Percentiles rank a stretch among this genome's conserved stretches.
Evolutionary conservation across 768 basidiomycete species (phyloP).

Genomic region (Boletus rubroflammeus): DNA sequence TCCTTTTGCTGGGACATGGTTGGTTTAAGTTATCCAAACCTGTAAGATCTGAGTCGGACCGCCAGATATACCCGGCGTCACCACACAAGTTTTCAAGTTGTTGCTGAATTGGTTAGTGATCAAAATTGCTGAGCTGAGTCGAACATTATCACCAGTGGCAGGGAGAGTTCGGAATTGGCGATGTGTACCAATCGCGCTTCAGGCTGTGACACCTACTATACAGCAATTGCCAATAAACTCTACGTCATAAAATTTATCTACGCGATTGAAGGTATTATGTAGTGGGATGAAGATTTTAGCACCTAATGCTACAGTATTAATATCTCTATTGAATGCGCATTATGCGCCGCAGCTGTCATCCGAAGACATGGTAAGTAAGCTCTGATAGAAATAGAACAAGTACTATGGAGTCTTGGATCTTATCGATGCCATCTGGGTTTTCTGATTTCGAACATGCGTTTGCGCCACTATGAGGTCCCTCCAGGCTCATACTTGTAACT

Average conservation of each 20-base stretch:
- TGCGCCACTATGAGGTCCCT: background rate
- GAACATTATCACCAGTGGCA: too few species aligned
- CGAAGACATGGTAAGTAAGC: background rate
- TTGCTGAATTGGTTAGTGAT: too few species aligned
- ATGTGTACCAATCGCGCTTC: background rate
- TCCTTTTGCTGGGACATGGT: constrained; percentile 37
- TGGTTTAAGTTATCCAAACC: background rate
- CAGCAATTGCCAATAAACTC: too few species aligned
- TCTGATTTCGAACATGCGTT: too few species aligned
- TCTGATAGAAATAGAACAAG: background rate
- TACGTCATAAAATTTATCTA: background rate
- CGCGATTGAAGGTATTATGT: background rate
- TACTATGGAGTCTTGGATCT: background rate
- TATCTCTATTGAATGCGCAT: background rate
- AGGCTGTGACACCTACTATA: background rate
- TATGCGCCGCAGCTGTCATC: background rate
- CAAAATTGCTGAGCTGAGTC: background rate
- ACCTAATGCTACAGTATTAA: background rate
- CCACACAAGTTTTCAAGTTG: background rate
- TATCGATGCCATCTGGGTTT: background rate
- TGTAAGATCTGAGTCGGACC: background rate
- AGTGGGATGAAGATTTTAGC: background rate
- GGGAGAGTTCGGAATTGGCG: background rate
- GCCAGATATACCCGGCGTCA: background rate
- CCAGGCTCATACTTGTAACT: background rate